Conservation (phyloP, 371 early-diverging fungal species). For the Rhizomucor pusillus region DNA sequence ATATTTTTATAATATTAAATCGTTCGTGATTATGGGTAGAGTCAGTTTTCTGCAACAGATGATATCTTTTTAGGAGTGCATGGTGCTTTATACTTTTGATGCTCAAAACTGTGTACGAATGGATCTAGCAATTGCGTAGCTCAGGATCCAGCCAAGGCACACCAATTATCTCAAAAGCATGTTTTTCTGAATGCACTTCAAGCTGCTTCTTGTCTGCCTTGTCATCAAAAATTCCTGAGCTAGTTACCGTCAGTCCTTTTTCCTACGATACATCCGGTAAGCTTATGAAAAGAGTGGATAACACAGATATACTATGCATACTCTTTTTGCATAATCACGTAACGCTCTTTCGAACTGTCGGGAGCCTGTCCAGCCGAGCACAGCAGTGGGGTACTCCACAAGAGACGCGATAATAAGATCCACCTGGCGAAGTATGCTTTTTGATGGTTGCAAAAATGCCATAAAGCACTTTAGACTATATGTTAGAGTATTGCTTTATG, state of each 20-base stretch:
- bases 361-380: constrained; percentile 55
- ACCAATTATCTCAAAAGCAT: constrained; percentile 33
- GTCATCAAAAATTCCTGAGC: constrained; percentile 30
- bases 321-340: constrained; percentile 36
- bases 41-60: no score
- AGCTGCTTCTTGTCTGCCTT: constrained; percentile 12
- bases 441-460: constrained; percentile 49
- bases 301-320: not conserved
- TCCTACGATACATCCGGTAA: constrained; percentile 13
- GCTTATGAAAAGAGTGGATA: not conserved
- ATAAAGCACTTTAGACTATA: constrained; percentile 26
- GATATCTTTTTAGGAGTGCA: no score
- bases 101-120: no score
- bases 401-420: constrained; percentile 44
- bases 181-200: constrained; percentile 24
- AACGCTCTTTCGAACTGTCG: constrained; percentile 41
- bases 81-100: no score
- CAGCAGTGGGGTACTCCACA: constrained; percentile 30
- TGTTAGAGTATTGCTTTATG: not conserved
- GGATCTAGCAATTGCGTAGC: constrained; percentile 41
- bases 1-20: no score
- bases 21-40: no score
- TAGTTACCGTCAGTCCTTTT: constrained; percentile 25
- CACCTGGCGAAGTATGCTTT: constrained; percentile 41
- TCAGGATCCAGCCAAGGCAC: constrained; percentile 43